Evolutionary conservation across 305 asterid species (phyloP).

Genomic region (Ajuga reptans): DNA sequence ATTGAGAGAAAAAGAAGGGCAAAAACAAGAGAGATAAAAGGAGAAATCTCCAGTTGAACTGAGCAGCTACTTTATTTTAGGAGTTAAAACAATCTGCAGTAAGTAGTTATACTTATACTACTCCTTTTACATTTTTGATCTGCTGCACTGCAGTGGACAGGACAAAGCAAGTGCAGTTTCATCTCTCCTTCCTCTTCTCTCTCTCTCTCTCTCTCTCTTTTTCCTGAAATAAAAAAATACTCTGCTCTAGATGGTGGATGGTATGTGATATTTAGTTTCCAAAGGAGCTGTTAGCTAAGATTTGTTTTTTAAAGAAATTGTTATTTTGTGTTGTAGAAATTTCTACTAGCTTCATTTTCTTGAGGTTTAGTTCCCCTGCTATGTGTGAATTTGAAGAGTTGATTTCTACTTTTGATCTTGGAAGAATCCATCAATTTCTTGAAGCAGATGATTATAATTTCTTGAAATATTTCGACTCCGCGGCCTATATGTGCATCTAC

Average conservation of each 20-base stretch:
- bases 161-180: neutral
- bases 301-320: too few relatives aligned
- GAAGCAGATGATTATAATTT: slow-evolving; percentile 17
- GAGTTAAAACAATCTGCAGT: slow-evolving; percentile 5
- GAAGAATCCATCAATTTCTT: neutral
- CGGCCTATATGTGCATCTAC: neutral
- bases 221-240: slow-evolving; percentile 2
- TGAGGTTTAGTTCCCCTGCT: neutral
- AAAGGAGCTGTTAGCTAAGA: too few relatives aligned
- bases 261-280: neutral
- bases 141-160: slow-evolving; percentile 18
- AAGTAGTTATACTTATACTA: neutral
- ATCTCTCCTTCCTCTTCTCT: neutral
- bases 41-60: neutral
- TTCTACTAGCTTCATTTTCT: neutral
- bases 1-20: neutral
- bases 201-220: neutral
- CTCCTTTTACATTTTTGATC: slow-evolving; percentile 27
- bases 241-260: slow-evolving; percentile 15
- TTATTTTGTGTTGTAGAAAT: neutral
- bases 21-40: neutral
- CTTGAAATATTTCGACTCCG: neutral
- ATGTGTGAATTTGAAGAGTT: neutral
- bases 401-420: neutral
- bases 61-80: neutral